Evolutionary conservation across 1,284 basidiomycete genomes (phyloP).

Genomic region (Trichosporon sp.): DNA sequence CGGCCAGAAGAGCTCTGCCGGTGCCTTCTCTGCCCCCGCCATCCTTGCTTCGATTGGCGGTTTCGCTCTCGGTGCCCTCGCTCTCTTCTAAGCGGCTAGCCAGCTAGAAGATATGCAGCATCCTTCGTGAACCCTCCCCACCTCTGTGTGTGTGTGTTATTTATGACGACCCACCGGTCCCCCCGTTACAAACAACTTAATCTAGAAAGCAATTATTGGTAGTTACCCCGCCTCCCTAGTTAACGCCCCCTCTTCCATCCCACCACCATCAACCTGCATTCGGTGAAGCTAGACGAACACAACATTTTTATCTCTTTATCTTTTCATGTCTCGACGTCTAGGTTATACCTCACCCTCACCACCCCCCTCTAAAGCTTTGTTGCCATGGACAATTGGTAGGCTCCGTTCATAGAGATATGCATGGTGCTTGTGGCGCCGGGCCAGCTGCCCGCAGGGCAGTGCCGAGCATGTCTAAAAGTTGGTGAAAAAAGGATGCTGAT

Average conservation of each 20-base stretch:
- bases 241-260: neutral
- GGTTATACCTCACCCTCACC: neutral
- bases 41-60: slow-evolving; percentile 10
- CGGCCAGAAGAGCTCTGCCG: slow-evolving; percentile 8
- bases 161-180: neutral
- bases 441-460: neutral
- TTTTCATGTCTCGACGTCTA: neutral
- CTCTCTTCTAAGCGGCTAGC: slow-evolving; percentile 24
- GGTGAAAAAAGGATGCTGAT: too few relatives aligned
- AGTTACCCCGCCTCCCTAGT: neutral
- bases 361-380: neutral
- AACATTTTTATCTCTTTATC: neutral
- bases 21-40: slow-evolving; percentile 7
- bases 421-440: neutral
- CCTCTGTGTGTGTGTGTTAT: slow-evolving; percentile 1
- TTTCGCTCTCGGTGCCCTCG: slow-evolving; percentile 21
- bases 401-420: slow-evolving; percentile 3
- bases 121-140: neutral
- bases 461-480: neutral
- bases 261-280: neutral
- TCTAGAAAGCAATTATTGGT: neutral
- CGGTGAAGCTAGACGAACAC: neutral
- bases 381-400: slow-evolving; percentile 1
- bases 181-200: neutral
- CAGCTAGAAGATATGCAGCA: neutral